Base-by-base conservation (phyloP, 129 eudicot genomes). In the Logfia minima region DNA sequence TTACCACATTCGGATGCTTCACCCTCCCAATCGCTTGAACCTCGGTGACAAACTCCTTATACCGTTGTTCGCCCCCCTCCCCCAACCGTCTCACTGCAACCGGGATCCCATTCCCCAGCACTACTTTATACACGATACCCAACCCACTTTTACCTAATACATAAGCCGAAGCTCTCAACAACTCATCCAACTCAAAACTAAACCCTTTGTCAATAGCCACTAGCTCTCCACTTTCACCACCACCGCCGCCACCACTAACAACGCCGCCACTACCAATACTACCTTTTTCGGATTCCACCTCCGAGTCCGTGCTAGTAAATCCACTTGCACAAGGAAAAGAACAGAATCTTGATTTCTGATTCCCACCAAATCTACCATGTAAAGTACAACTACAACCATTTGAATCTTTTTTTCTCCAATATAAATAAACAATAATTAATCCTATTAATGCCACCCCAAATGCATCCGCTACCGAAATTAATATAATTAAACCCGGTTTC, bases 81-180 rank as follows among this genome's bases (percentile, higher is more conserved):
- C 99, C 97, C 83, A 95, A 73, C 87, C 97, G 81, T 74, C 99
- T 82, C 13, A 95, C 97, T 2, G 99, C 99, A 86, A 92, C 97
- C 10, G 99, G 97, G 37, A 88, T 81, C 34, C 99, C 99, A 73
- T 88, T 95, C 8, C 97, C 96, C 5, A 95, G 87, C 72, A 95
- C 99, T 52, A 92, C 99, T 77, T 95, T 95, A 63, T 95, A 95
- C 80, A 95, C 99, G 72, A 95, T 95, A 58, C 99, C 99, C 78
- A 95, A 71, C 70, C 96, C 92, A 24, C 99, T 95, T 74, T 95
- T 95, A 35, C 99, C 99, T 83, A 91, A 77, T 48, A 95, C 99
- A 84, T 95, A 95, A 75, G 97, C 99, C 3, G 99, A 92, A 5
- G 99, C 99, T 48, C 96, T 89, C 86, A 91, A 80, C 28, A 95